Evolutionary conservation across 2,329 filamentous ascomycete genomes (phyloP).

Genomic region (Colletotrichum chlorophyti): DNA sequence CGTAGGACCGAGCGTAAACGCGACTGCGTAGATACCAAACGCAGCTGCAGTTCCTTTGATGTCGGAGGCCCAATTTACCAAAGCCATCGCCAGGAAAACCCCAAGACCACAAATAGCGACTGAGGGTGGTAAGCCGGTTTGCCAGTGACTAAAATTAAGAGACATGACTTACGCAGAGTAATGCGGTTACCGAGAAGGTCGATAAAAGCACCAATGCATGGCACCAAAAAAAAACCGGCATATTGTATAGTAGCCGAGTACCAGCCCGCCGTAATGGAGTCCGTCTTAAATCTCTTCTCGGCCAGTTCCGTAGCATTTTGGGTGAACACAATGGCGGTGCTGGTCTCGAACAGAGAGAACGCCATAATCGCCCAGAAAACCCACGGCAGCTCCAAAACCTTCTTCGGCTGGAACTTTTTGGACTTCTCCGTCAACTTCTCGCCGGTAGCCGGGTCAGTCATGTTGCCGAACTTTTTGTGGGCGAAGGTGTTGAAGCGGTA

Average conservation of each 20-base stretch:
- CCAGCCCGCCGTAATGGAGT: slow-evolving; percentile 63
- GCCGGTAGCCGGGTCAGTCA: slow-evolving; percentile 61
- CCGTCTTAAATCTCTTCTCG: slow-evolving; percentile 63
- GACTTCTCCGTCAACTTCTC: slow-evolving; percentile 66
- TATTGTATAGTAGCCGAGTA: slow-evolving; percentile 65
- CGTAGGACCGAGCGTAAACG: slow-evolving; percentile 61
- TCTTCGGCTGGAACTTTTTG: slow-evolving; percentile 61
- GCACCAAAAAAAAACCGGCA: slow-evolving; percentile 62
- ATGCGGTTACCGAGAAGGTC: slow-evolving; percentile 62
- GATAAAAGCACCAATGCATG: slow-evolving; percentile 60
- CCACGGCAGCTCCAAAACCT: slow-evolving; percentile 65
- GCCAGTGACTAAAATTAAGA: accelerated
- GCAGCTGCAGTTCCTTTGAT: slow-evolving; percentile 61
- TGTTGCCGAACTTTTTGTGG: slow-evolving; percentile 52
- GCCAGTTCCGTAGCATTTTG: slow-evolving; percentile 68
- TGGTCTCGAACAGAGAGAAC: slow-evolving; percentile 66
- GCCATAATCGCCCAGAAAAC: slow-evolving; percentile 61
- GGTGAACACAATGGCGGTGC: slow-evolving; percentile 58
- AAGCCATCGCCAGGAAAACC: slow-evolving; percentile 54
- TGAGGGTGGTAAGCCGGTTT: not conserved
- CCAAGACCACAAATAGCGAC: slow-evolving; percentile 52
- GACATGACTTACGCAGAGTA: slow-evolving; percentile 40
- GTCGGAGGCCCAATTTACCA: slow-evolving; percentile 58
- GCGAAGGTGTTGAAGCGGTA: slow-evolving; percentile 62
- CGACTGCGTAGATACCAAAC: slow-evolving; percentile 66